Evolutionary conservation across 2,329 filamentous ascomycete genomes (phyloP).

Genomic region (Diaporthe vexans): DNA sequence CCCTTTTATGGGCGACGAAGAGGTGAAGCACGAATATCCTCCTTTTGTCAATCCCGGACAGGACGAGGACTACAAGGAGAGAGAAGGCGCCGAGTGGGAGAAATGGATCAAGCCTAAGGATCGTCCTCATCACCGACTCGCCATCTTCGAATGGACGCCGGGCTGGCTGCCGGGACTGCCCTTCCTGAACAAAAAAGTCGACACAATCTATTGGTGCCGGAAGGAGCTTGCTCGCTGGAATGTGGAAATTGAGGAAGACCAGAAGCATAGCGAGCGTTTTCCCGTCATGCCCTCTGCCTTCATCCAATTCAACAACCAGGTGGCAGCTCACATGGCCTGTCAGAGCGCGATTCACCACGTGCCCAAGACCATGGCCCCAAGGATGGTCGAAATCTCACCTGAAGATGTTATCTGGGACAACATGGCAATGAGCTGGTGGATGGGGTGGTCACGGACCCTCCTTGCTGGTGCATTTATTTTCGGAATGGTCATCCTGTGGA

Average conservation of each 20-base stretch:
- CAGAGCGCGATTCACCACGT: slow-evolving; percentile 92
- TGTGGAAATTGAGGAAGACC: slow-evolving; percentile 91
- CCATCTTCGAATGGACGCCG: slow-evolving; percentile 67
- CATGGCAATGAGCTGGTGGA: slow-evolving; percentile 96
- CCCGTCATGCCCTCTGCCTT: slow-evolving; percentile 97
- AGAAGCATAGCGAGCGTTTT: slow-evolving; percentile 86
- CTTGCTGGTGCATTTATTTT: slow-evolving; percentile 75
- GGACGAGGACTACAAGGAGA: slow-evolving; percentile 68
- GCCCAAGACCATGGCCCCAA: slow-evolving; percentile 92
- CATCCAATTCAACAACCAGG: slow-evolving; percentile 98
- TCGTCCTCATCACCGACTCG: slow-evolving; percentile 86
- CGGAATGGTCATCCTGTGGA: slow-evolving; percentile 89
- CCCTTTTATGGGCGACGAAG: slow-evolving; percentile 63
- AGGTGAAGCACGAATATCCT: slow-evolving; percentile 69
- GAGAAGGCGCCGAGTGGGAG: slow-evolving; percentile 79
- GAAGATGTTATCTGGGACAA: slow-evolving; percentile 97
- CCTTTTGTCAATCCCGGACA: slow-evolving; percentile 72
- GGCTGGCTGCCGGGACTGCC: slow-evolving; percentile 84
- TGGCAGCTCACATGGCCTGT: slow-evolving; percentile 98
- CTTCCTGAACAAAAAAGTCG: slow-evolving; percentile 88
- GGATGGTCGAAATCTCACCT: slow-evolving; percentile 93
- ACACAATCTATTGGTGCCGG: slow-evolving; percentile 93
- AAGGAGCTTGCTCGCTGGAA: slow-evolving; percentile 90
- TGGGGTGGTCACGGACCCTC: slow-evolving; percentile 80
- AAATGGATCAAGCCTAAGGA: slow-evolving; percentile 86